Evolutionary conservation across 805 yeast species (phyloP), one percentile per base, ranked within the genome.

Genomic region (Spencermartinsiella europaea): DNA sequence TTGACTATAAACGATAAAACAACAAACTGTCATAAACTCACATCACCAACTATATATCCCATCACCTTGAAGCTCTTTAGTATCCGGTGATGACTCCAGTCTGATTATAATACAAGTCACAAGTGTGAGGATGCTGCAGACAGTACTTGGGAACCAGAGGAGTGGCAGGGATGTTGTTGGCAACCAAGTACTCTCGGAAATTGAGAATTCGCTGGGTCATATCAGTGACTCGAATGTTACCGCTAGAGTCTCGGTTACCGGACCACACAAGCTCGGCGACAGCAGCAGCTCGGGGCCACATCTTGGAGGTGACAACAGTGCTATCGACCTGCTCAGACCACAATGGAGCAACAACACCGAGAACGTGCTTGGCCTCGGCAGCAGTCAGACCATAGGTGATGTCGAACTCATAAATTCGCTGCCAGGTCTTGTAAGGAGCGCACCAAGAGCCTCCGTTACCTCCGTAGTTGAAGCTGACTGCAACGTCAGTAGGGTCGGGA

Each of bases 371-470:
- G 8, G 51, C 48, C 53, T 70, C 66, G 4, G 42, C 57, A 1
- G 47, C 58, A 14, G 70, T 67, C 34, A 70, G 58, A 40, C 58
- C 58, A 10, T 55, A 57, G 15, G 64, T 51, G 44, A 69, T 56
- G 46, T 70, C 73, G 45, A 53, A 68, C 46, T 58, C 55, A 52
- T 70, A 70, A 38, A 71, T 68, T 42, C 69, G 52, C 50, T 70
- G 74, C 72, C 72, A 71, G 1, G 69, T 67, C 53, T 70, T 71
- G 58, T 71, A 71, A 5, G 75, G 74, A 21, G 61, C 68, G 50
- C 74, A 70, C 70, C 71, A 69, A 2, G 69, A 62, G 5, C 72
- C 72, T 20, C 68, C 71, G 34, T 38, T 31, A 2, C 61, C 59
- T 3, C 65, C 64, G 16, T 55, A 49, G 53, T 68, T 68, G 58